phyloP scores from a whole-genome alignment of 2,329 filamentous ascomycete genomes.

The Fusarium proliferatum region DNA sequence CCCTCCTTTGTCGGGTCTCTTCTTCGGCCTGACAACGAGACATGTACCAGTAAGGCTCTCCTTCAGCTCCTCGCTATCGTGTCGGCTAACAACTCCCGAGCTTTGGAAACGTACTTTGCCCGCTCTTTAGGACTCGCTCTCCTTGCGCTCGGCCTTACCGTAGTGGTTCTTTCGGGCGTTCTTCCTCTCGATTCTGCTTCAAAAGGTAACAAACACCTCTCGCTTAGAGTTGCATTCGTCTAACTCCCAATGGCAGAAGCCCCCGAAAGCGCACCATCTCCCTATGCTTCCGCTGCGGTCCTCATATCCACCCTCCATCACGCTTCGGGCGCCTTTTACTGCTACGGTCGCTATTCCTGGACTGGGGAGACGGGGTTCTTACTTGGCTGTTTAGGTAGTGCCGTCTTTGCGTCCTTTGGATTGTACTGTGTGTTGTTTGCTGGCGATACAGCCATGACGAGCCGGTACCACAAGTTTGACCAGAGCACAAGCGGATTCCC shows the following conservation, averaged over 20 bases:
- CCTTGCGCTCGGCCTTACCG: conserved; percentile 70
- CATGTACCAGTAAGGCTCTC: conserved; percentile 46
- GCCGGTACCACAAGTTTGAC: conserved; percentile 52
- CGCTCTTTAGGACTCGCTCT: conserved; percentile 76
- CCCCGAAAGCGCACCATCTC: conserved; percentile 60
- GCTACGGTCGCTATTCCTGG: conserved; percentile 74
- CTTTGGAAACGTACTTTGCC: conserved; percentile 77
- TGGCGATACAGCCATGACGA: conserved; percentile 52
- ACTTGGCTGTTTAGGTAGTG: conserved; percentile 68
- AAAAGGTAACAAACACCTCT: conserved; percentile 48
- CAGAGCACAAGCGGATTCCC: conserved; percentile 55
- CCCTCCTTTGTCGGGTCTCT: conserved; percentile 60
- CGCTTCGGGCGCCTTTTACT: conserved; percentile 69
- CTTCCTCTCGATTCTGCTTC: conserved; percentile 70
- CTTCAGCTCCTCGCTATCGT: background rate
- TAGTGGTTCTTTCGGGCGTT: conserved; percentile 76
- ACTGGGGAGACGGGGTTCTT: conserved; percentile 67
- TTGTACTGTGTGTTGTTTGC: conserved; percentile 52
- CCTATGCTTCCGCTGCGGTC: conserved; percentile 74
- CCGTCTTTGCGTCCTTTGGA: conserved; percentile 67
- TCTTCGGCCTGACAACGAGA: conserved; percentile 50
- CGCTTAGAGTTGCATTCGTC: background rate
- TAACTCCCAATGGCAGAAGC: conserved; percentile 15
- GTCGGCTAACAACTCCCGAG: conserved; percentile 35
- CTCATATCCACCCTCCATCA: conserved; percentile 76